Percentiles rank a stretch among this genome's conserved stretches.
phyloP scores from a whole-genome alignment of 768 basidiomycete species.

The Boletus patriciae region DNA sequence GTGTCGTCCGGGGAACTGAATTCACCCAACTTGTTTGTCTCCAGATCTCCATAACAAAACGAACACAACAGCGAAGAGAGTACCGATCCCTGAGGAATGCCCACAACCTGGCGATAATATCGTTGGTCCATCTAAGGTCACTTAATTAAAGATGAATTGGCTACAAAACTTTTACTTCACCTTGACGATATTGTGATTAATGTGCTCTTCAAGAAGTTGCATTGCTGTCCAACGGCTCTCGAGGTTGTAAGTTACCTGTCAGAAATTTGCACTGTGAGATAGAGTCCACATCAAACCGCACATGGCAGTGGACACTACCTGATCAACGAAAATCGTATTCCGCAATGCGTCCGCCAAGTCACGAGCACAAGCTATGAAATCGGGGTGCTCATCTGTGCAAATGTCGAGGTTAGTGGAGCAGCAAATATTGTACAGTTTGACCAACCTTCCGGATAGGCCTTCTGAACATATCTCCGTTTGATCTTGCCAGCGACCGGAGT shows the following conservation, averaged over 20 bases:
- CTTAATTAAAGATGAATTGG: not conserved
- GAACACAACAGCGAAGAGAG: constrained; percentile 92
- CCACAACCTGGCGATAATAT: constrained; percentile 84
- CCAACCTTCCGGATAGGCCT: constrained; percentile 67
- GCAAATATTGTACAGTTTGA: not conserved
- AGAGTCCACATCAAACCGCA: not conserved
- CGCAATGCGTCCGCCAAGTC: constrained; percentile 61
- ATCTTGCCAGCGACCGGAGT: constrained; percentile 54
- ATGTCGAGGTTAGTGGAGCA: not conserved
- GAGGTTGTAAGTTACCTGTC: constrained; percentile 55
- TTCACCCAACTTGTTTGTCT: constrained; percentile 46
- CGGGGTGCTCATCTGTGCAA: constrained; percentile 65
- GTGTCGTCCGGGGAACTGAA: constrained; percentile 54
- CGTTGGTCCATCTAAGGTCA: constrained; percentile 65
- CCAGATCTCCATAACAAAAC: constrained; percentile 93
- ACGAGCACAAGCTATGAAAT: constrained; percentile 70
- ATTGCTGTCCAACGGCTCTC: constrained; percentile 53
- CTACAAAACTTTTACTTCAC: constrained; percentile 37
- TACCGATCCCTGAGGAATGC: constrained; percentile 97
- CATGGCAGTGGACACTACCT: constrained; percentile 49
- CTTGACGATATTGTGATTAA: constrained; percentile 86
- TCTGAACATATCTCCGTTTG: constrained; percentile 55
- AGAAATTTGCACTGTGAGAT: not conserved
- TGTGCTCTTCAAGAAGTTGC: constrained; percentile 77
- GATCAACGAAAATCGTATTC: constrained; percentile 83